A percentile compares a stretch with the other conserved stretches of the same genome.
These are phyloP conservation scores for Coemansia sp. DNA, from an alignment of 192 early-diverging fungal species.

Conservation along the genomic window DNA sequence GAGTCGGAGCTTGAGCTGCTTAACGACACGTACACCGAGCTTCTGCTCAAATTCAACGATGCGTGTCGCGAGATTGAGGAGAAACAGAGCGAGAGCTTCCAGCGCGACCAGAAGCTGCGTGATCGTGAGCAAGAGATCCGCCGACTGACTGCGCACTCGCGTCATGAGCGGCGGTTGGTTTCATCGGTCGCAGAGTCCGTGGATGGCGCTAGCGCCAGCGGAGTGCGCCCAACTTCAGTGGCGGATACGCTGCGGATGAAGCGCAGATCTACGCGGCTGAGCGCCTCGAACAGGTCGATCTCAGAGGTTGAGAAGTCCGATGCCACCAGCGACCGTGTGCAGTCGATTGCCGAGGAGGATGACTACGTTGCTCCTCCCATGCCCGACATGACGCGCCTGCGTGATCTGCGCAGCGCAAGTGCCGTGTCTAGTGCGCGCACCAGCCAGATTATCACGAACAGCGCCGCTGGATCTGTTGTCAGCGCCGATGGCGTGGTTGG, in stretches of 20 bases:
- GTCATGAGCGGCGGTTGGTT: slow-evolving; percentile 11
- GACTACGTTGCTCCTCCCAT: slow-evolving; percentile 16
- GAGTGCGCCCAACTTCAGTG: slow-evolving; percentile 16
- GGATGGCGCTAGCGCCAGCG: background rate
- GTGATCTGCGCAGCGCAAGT: slow-evolving; percentile 19
- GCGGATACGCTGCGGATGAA: slow-evolving; percentile 24
- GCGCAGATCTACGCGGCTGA: slow-evolving; percentile 20
- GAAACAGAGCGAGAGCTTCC: slow-evolving; percentile 49
- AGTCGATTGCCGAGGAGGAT: slow-evolving; percentile 12
- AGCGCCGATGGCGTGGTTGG: slow-evolving; percentile 2
- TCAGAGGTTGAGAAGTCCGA: slow-evolving; percentile 3
- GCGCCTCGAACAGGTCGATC: background rate
- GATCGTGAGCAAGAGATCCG: slow-evolving; percentile 51
- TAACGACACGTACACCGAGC: slow-evolving; percentile 58
- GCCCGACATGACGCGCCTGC: slow-evolving; percentile 32
- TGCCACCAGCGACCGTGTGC: slow-evolving; percentile 5
- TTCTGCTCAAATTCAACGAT: slow-evolving; percentile 59
- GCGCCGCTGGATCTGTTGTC: slow-evolving; percentile 1
- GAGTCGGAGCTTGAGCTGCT: slow-evolving; percentile 57
- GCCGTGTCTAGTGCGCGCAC: slow-evolving; percentile 9
- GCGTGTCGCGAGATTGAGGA: slow-evolving; percentile 57
- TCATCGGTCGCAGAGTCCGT: slow-evolving; percentile 9
- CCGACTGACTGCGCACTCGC: slow-evolving; percentile 39
- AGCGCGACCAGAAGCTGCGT: slow-evolving; percentile 55
- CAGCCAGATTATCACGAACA: slow-evolving; percentile 10